phyloP scores from a whole-genome alignment of 2,329 filamentous ascomycete species.

The Colletotrichum somersetense region DNA sequence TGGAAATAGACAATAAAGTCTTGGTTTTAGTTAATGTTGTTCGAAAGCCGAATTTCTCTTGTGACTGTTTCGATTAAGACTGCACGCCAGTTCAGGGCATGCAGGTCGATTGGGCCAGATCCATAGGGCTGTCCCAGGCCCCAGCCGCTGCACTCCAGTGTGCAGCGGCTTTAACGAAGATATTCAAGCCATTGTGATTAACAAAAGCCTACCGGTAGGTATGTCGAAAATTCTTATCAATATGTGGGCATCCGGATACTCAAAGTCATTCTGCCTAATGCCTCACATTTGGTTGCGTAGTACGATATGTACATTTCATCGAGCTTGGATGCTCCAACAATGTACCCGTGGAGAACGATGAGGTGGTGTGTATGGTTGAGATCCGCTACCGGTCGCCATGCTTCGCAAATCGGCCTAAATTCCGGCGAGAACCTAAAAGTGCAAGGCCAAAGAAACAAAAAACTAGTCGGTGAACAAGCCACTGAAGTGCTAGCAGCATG shows the following conservation, averaged over 20 bases:
- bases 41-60: background rate
- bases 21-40: background rate
- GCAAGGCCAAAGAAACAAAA: background rate
- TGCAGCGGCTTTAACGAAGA: background rate
- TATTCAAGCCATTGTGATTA: background rate
- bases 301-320: background rate
- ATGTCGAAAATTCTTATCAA: background rate
- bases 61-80: background rate
- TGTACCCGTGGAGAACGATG: background rate
- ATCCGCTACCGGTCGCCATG: background rate
- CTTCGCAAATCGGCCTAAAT: constrained; percentile 9
- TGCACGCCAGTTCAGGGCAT: background rate
- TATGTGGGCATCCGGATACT: background rate
- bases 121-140: background rate
- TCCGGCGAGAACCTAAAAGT: background rate
- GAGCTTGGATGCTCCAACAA: background rate
- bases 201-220: background rate
- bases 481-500: background rate
- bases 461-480: background rate
- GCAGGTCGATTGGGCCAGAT: background rate
- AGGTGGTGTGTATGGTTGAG: background rate
- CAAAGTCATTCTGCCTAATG: background rate
- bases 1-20: too few relatives aligned
- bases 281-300: too few relatives aligned
- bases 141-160: background rate